Conservation (phyloP, 352 stramenopile genomes). For the Blastocystis sp. region DNA sequence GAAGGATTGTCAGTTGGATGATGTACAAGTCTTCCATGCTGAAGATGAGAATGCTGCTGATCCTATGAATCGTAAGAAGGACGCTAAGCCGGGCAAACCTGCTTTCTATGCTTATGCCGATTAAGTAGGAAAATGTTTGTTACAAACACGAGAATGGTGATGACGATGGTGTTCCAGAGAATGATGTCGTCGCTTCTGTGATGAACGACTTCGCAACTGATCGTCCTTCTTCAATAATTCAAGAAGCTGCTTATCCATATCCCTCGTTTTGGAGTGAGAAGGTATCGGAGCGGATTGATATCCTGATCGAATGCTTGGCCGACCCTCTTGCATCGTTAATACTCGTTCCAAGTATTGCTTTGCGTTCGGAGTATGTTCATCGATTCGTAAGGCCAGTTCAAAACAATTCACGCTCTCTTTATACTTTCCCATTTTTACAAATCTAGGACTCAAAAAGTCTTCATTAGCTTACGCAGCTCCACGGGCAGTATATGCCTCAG, state of each 20-base stretch:
- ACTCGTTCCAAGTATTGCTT: slow-evolving; percentile 51
- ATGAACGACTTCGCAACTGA: background rate
- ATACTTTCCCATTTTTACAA: slow-evolving; percentile 26
- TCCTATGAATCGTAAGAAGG: slow-evolving; percentile 62
- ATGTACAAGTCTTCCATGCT: slow-evolving; percentile 50
- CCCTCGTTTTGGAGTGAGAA: background rate
- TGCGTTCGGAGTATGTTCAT: slow-evolving; percentile 33
- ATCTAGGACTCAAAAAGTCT: background rate
- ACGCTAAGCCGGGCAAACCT: slow-evolving; percentile 60
- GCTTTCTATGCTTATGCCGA: slow-evolving; percentile 45
- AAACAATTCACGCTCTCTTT: slow-evolving; percentile 42
- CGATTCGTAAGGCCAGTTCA: slow-evolving; percentile 22
- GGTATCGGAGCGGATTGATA: background rate
- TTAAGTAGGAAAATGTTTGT: slow-evolving; percentile 17
- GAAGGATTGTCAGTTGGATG: slow-evolving; percentile 47
- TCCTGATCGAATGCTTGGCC: background rate
- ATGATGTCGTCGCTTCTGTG: background rate
- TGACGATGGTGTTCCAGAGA: background rate
- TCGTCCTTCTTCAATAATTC: background rate
- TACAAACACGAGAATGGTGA: slow-evolving; percentile 23
- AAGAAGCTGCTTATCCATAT: slow-evolving; percentile 26
- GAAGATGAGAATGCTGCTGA: slow-evolving; percentile 43
- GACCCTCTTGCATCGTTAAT: background rate
- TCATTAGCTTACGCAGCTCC: background rate
- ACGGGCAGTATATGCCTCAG: slow-evolving; percentile 36